phyloP scores from a whole-genome alignment of 2,329 filamentous ascomycete genomes.

The Amauroascus niger region DNA sequence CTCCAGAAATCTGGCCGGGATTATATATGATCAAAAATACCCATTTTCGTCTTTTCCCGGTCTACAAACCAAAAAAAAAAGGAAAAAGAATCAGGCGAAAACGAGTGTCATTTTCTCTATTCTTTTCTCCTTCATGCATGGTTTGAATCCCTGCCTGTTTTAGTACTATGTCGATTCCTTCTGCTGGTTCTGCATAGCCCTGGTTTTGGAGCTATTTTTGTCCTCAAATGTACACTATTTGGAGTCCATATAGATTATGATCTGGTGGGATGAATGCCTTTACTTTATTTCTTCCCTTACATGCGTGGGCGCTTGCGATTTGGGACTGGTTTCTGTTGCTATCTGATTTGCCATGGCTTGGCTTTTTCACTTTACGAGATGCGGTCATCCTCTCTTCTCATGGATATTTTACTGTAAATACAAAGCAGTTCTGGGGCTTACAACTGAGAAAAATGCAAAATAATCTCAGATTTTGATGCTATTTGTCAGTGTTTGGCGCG shows the following conservation, averaged over 20 bases:
- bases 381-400: conserved; percentile 7
- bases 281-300: not conserved
- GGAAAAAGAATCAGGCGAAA: not conserved
- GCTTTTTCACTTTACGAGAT: not conserved
- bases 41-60: not conserved
- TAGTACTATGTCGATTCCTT: conserved; percentile 5
- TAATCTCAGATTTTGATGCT: not conserved
- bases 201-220: conserved; percentile 8
- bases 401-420: conserved; percentile 3
- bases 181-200: conserved; percentile 7
- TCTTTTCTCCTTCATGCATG: conserved; percentile 2
- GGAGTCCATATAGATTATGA: conserved; percentile 15
- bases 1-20: conserved; percentile 96
- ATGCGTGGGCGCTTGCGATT: not conserved
- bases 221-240: conserved; percentile 16
- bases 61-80: not conserved
- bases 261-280: conserved; percentile 6
- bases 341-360: conserved; percentile 2
- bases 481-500: no score
- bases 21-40: conserved; percentile 51
- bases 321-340: not conserved
- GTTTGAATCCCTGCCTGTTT: conserved; percentile 9
- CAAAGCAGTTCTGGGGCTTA: not conserved
- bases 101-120: not conserved
- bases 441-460: not conserved